phyloP scores from a whole-genome alignment of 2,329 filamentous ascomycete genomes.

The Fusarium sp. region DNA sequence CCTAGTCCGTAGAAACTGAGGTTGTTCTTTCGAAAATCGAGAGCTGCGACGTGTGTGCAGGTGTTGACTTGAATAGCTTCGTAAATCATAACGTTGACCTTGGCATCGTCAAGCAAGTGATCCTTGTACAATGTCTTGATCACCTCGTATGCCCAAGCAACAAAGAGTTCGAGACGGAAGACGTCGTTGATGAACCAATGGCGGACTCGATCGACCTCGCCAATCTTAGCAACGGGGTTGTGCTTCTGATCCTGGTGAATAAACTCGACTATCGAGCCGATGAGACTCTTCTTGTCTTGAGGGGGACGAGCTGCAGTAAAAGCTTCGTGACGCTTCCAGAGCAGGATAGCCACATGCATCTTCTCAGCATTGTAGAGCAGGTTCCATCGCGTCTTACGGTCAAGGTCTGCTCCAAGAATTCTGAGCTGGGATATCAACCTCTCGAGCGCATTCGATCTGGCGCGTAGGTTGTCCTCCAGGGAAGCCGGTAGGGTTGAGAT shows the following conservation, averaged over 20 bases:
- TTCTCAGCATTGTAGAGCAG: slow-evolving; percentile 93
- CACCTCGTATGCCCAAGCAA: slow-evolving; percentile 82
- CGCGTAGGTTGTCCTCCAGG: slow-evolving; percentile 82
- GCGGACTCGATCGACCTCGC: slow-evolving; percentile 83
- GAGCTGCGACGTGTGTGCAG: slow-evolving; percentile 66
- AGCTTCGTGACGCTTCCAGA: slow-evolving; percentile 85
- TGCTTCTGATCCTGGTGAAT: slow-evolving; percentile 83
- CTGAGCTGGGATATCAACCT: slow-evolving; percentile 80
- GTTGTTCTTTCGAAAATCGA: slow-evolving; percentile 80
- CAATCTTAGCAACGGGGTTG: slow-evolving; percentile 69
- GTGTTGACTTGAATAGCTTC: slow-evolving; percentile 77
- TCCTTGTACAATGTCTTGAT: slow-evolving; percentile 79
- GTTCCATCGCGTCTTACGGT: slow-evolving; percentile 78
- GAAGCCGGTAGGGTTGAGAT: slow-evolving; percentile 80
- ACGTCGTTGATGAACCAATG: slow-evolving; percentile 88
- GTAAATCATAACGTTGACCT: slow-evolving; percentile 66
- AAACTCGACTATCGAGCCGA: slow-evolving; percentile 79
- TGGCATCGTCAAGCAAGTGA: slow-evolving; percentile 64
- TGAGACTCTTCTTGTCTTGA: slow-evolving; percentile 74
- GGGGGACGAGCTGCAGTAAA: slow-evolving; percentile 70
- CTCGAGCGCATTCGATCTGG: slow-evolving; percentile 78
- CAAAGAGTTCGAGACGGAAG: slow-evolving; percentile 76
- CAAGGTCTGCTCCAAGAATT: slow-evolving; percentile 73
- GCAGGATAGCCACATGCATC: slow-evolving; percentile 79
- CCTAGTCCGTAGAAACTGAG: slow-evolving; percentile 78